Evolutionary conservation across 2,329 filamentous ascomycete genomes (phyloP).

Genomic region (Knufia petricola): DNA sequence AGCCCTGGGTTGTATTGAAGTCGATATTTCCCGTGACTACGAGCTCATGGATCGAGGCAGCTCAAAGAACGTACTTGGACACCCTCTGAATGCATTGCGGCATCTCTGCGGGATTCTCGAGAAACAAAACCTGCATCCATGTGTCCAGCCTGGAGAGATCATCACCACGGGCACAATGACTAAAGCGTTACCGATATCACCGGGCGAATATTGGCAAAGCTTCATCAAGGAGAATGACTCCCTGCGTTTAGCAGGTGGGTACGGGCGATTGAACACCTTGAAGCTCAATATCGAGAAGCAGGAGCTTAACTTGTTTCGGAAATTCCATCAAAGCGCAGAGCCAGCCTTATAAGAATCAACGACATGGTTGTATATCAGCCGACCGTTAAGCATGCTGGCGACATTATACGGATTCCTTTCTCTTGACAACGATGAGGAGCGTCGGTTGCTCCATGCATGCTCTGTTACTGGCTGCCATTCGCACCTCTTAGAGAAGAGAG

Average conservation of each 20-base stretch:
- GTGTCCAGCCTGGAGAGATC: background rate
- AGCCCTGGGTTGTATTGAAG: background rate
- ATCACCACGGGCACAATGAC: constrained; percentile 3
- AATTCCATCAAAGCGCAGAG: no score
- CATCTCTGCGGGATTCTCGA: background rate
- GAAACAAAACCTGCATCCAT: background rate
- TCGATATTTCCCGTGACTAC: background rate
- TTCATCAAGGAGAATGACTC: background rate
- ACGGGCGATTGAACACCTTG: background rate
- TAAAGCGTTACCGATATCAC: background rate
- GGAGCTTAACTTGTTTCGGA: no score
- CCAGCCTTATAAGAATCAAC: no score
- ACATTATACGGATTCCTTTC: no score
- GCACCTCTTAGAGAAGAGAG: no score
- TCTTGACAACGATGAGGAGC: no score
- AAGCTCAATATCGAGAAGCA: no score
- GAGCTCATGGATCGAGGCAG: background rate
- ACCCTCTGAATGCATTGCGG: background rate
- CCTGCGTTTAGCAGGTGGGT: background rate
- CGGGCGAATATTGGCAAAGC: background rate
- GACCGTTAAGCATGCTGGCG: no score
- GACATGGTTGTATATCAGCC: no score
- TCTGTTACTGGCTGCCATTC: no score
- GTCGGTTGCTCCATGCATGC: no score
- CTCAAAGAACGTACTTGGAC: background rate